phyloP scores from a whole-genome alignment of 2,329 filamentous ascomycete genomes.

The Penicillium sp. region DNA sequence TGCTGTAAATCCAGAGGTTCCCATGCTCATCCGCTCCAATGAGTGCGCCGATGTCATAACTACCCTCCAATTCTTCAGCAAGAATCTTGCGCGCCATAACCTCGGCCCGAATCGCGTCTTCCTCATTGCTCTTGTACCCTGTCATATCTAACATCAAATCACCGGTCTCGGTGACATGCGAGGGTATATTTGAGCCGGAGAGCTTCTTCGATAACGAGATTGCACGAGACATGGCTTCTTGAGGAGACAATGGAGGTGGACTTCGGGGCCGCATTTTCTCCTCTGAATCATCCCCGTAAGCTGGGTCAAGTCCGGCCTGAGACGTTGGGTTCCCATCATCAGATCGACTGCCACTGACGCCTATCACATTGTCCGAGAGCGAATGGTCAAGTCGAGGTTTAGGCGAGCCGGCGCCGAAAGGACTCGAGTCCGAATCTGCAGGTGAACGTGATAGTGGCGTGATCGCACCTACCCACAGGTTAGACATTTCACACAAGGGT shows the following conservation, averaged over 20 bases:
- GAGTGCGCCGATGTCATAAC: constrained; percentile 91
- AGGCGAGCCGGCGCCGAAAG: constrained; percentile 24
- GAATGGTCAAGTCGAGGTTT: constrained; percentile 44
- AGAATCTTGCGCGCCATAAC: constrained; percentile 89
- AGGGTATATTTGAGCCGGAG: constrained; percentile 84
- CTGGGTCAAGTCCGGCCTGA: constrained; percentile 8
- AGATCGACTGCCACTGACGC: constrained; percentile 33
- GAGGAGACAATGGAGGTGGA: constrained; percentile 64
- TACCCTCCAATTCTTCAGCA: constrained; percentile 85
- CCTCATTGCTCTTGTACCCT: constrained; percentile 88
- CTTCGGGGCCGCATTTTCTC: constrained; percentile 57
- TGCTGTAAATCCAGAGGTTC: constrained; percentile 99
- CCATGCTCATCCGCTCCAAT: constrained; percentile 94
- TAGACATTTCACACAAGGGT: constrained; percentile 2
- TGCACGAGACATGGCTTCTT: constrained; percentile 76
- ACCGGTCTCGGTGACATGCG: constrained; percentile 82
- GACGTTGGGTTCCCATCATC: constrained; percentile 6
- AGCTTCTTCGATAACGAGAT: constrained; percentile 80
- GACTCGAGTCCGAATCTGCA: constrained; percentile 23
- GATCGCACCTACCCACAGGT: constrained; percentile 25
- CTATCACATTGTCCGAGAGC: constrained; percentile 50
- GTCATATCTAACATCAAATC: constrained; percentile 99
- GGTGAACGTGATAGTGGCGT: constrained; percentile 39
- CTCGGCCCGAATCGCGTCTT: constrained; percentile 85
- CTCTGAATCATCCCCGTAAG: constrained; percentile 12